Conservation (phyloP, 768 basidiomycete species). For the Tylopilus felleus region DNA sequence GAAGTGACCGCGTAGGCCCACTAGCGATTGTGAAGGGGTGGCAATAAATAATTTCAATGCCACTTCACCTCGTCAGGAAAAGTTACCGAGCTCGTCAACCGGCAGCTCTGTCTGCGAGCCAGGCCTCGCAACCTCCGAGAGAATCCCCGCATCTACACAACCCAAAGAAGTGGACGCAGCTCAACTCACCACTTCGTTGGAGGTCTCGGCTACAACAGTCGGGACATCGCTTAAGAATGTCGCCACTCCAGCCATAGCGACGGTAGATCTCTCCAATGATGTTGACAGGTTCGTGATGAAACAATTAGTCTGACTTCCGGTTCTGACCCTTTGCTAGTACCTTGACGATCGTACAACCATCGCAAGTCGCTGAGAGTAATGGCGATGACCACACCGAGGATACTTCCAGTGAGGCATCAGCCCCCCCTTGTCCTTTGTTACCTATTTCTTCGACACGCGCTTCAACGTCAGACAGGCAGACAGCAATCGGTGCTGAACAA, state of each 20-base stretch:
- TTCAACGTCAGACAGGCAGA: not conserved
- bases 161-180: not conserved
- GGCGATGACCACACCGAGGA: not conserved
- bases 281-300: conserved; percentile 3
- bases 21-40: not conserved
- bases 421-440: too few relatives aligned
- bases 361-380: not conserved
- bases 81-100: not conserved
- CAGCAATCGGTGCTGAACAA: not conserved
- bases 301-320: accelerated
- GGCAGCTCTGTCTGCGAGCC: too few relatives aligned
- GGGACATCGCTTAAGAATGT: not conserved
- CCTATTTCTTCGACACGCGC: too few relatives aligned
- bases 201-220: not conserved
- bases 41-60: not conserved
- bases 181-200: not conserved
- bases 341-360: not conserved
- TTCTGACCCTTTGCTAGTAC: not conserved
- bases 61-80: not conserved
- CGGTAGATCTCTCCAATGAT: not conserved
- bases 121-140: not conserved
- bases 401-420: not conserved
- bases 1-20: not conserved
- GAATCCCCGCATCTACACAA: not conserved
- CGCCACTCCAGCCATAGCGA: not conserved